Evolutionary conservation across 164 flowering plant species (phyloP).

Genomic region (Echeveria elegans): DNA sequence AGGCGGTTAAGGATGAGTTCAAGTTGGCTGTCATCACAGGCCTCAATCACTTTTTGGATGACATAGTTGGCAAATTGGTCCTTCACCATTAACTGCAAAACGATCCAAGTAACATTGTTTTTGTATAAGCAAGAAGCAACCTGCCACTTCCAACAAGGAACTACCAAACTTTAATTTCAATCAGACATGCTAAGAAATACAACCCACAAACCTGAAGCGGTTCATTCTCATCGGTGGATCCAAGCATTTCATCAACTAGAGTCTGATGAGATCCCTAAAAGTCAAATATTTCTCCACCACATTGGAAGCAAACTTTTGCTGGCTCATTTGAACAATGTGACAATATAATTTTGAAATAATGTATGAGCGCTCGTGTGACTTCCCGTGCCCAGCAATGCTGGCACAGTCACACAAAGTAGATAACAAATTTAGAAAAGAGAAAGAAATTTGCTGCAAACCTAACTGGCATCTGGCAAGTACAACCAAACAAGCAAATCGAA

Average conservation of each 20-base stretch:
- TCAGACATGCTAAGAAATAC: no score
- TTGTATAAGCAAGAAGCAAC: no score
- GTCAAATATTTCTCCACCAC: no score
- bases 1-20: slow-evolving; percentile 77
- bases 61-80: slow-evolving; percentile 94
- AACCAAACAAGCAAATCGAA: neutral
- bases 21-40: slow-evolving; percentile 83
- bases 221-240: no score
- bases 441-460: neutral
- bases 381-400: slow-evolving; percentile 88
- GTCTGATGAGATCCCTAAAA: no score
- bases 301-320: no score
- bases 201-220: slow-evolving; percentile 81
- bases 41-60: slow-evolving; percentile 91
- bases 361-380: slow-evolving; percentile 67
- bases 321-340: no score
- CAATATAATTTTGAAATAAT: slow-evolving; percentile 59
- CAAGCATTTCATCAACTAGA: no score
- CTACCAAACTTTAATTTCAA: no score
- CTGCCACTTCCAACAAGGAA: no score
- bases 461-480: neutral
- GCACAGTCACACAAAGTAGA: slow-evolving; percentile 38
- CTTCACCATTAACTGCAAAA: slow-evolving; percentile 80
- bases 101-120: no score
- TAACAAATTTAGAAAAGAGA: neutral